Evolutionary conservation across 352 stramenopile species (phyloP).

Genomic region (Phytophthora multivora): DNA sequence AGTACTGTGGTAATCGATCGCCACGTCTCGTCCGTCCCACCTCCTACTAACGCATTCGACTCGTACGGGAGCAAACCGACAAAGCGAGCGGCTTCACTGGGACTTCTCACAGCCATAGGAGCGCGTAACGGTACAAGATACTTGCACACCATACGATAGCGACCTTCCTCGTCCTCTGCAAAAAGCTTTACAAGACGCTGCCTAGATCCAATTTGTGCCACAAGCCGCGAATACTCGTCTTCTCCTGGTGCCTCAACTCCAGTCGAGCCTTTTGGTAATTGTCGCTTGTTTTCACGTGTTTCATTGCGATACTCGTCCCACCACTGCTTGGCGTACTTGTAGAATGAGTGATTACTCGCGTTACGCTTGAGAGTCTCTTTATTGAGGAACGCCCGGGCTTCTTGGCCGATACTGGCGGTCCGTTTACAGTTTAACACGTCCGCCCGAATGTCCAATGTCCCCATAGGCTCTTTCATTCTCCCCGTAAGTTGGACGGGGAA

Average conservation of each 20-base stretch:
- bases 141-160: slow-evolving; percentile 86
- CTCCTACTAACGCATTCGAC: slow-evolving; percentile 53
- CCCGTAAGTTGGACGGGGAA: slow-evolving; percentile 67
- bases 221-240: slow-evolving; percentile 30
- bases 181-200: slow-evolving; percentile 82
- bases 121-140: slow-evolving; percentile 73
- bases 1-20: slow-evolving; percentile 73
- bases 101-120: slow-evolving; percentile 55
- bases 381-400: slow-evolving; percentile 53
- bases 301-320: slow-evolving; percentile 80
- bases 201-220: slow-evolving; percentile 13
- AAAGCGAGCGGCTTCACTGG: slow-evolving; percentile 86
- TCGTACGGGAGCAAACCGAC: slow-evolving; percentile 82
- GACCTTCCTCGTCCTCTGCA: slow-evolving; percentile 86
- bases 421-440: slow-evolving; percentile 70
- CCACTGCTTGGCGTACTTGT: slow-evolving; percentile 85
- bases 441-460: slow-evolving; percentile 67
- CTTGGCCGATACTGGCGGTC: slow-evolving; percentile 43
- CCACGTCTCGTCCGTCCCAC: slow-evolving; percentile 74
- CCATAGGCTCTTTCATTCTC: slow-evolving; percentile 72
- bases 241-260: background rate
- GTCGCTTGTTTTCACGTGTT: slow-evolving; percentile 13
- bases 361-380: slow-evolving; percentile 64
- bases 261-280: slow-evolving; percentile 1
- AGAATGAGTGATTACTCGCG: slow-evolving; percentile 65